phyloP scores from a whole-genome alignment of 495 filamentous ascomycete species.

The Corynascus novoguineensis region DNA sequence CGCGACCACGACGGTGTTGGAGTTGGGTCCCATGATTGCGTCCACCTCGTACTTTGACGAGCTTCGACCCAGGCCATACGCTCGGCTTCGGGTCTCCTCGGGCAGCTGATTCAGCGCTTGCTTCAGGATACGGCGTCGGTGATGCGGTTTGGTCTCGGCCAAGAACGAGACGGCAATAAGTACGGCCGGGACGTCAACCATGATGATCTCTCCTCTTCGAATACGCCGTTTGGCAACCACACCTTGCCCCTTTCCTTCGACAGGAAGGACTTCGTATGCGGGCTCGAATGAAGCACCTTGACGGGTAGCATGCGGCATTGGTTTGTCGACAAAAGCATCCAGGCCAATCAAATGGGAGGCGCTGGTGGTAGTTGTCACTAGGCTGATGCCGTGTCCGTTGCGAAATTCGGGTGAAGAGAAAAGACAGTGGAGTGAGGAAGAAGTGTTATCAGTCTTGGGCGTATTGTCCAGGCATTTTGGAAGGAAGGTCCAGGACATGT shows the following conservation, averaged over 20 bases:
- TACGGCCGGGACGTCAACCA: slow-evolving; percentile 36
- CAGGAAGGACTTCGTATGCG: slow-evolving; percentile 24
- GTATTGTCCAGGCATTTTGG: slow-evolving; percentile 13
- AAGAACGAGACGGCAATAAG: slow-evolving; percentile 33
- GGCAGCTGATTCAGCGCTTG: slow-evolving; percentile 32
- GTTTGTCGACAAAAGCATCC: slow-evolving; percentile 27
- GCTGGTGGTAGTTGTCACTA: slow-evolving; percentile 26
- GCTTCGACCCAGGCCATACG: slow-evolving; percentile 22
- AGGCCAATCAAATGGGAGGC: slow-evolving; percentile 27
- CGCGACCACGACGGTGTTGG: slow-evolving; percentile 29
- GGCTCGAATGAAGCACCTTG: slow-evolving; percentile 10
- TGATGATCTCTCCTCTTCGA: slow-evolving; percentile 32
- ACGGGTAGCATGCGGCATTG: slow-evolving; percentile 14
- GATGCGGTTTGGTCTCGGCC: slow-evolving; percentile 22
- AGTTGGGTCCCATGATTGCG: slow-evolving; percentile 37
- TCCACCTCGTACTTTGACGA: slow-evolving; percentile 33
- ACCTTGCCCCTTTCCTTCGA: slow-evolving; percentile 35
- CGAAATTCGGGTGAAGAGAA: slow-evolving; percentile 32
- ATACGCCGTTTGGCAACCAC: slow-evolving; percentile 34
- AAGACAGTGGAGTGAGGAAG: slow-evolving; percentile 27
- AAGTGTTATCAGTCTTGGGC: background rate
- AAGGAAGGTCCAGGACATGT: slow-evolving; percentile 15
- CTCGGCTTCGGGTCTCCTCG: slow-evolving; percentile 23
- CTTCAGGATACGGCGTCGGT: slow-evolving; percentile 32
- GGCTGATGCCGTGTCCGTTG: slow-evolving; percentile 26